Conservation (phyloP, 306 rosid species). For the Begonia fuchsioides region DNA sequence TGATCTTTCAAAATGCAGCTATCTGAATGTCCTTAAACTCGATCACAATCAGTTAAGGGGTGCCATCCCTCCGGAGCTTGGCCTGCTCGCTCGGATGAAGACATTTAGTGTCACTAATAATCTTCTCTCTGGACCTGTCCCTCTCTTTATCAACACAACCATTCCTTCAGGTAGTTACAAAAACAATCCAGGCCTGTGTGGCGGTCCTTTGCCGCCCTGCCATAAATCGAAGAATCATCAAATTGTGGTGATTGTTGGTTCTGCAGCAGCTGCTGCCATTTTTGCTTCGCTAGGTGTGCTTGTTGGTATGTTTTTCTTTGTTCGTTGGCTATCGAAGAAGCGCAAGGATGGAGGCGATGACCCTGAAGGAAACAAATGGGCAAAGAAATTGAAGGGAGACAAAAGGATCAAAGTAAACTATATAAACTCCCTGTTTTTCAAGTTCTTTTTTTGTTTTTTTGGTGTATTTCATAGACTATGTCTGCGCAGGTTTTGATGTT, state of each 20-base stretch:
- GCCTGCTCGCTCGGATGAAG: slow-evolving; percentile 1
- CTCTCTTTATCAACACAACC: background rate
- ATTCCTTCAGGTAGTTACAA: slow-evolving; percentile 13
- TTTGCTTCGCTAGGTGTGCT: slow-evolving; percentile 36
- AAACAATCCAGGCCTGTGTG: slow-evolving; percentile 64
- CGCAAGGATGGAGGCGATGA: slow-evolving; percentile 76
- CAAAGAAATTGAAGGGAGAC: slow-evolving; percentile 60
- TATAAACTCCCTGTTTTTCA: background rate
- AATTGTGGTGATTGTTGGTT: slow-evolving; percentile 50
- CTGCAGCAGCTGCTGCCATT: slow-evolving; percentile 62
- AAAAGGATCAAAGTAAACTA: slow-evolving; percentile 65
- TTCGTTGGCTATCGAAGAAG: slow-evolving; percentile 38
- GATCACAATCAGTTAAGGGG: slow-evolving; percentile 46
- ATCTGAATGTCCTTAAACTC: slow-evolving; percentile 47
- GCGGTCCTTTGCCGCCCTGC: slow-evolving; percentile 14
- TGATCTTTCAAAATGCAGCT: slow-evolving; percentile 25
- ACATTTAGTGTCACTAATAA: background rate
- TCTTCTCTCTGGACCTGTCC: slow-evolving; percentile 33
- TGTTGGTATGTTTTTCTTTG: slow-evolving; percentile 40
- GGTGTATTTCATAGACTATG: background rate
- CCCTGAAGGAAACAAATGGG: slow-evolving; percentile 95
- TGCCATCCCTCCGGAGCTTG: slow-evolving; percentile 30
- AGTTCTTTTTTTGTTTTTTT: background rate
- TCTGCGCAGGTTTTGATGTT: slow-evolving; percentile 60
- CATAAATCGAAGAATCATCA: slow-evolving; percentile 13